phyloP scores from a whole-genome alignment of 2,329 filamentous ascomycete genomes.

The Ustulina deusta region DNA sequence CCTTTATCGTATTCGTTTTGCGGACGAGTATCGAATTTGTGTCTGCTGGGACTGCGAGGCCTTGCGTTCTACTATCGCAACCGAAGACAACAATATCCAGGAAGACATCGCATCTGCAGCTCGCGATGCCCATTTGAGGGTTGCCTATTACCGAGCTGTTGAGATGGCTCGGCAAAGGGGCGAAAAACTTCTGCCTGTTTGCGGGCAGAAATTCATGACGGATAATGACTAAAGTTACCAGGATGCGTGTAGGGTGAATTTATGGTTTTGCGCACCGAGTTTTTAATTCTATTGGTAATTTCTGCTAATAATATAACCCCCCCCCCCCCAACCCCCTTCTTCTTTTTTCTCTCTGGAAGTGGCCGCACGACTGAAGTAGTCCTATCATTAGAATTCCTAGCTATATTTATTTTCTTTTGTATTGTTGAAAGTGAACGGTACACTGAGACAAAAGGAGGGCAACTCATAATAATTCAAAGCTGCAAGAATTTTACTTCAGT shows the following conservation, averaged over 20 bases:
- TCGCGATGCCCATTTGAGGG: background rate
- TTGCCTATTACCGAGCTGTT: slow-evolving; percentile 19
- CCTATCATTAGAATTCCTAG: too few relatives aligned
- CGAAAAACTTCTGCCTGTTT: slow-evolving; percentile 4
- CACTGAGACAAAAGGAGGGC: too few relatives aligned
- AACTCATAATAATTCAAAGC: too few relatives aligned
- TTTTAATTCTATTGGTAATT: too few relatives aligned
- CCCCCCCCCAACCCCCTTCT: too few relatives aligned
- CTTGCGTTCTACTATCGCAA: slow-evolving; percentile 10
- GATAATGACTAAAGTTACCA: background rate
- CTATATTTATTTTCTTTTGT: too few relatives aligned
- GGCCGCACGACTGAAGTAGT: too few relatives aligned
- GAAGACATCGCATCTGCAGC: background rate
- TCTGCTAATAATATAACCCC: too few relatives aligned
- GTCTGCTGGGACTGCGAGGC: slow-evolving; percentile 25
- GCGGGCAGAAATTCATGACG: background rate
- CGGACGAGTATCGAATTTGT: slow-evolving; percentile 21
- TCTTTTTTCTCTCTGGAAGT: too few relatives aligned
- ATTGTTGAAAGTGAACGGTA: too few relatives aligned
- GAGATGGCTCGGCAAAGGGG: slow-evolving; percentile 26
- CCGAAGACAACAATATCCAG: background rate
- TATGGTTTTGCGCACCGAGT: too few relatives aligned
- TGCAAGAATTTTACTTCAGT: too few relatives aligned
- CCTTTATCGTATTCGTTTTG: slow-evolving; percentile 24
- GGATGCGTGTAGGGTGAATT: background rate